These are phyloP conservation scores for Fusarium chaquense DNA, from an alignment of 2,329 filamentous ascomycete genomes.

Conservation along the genomic window DNA sequence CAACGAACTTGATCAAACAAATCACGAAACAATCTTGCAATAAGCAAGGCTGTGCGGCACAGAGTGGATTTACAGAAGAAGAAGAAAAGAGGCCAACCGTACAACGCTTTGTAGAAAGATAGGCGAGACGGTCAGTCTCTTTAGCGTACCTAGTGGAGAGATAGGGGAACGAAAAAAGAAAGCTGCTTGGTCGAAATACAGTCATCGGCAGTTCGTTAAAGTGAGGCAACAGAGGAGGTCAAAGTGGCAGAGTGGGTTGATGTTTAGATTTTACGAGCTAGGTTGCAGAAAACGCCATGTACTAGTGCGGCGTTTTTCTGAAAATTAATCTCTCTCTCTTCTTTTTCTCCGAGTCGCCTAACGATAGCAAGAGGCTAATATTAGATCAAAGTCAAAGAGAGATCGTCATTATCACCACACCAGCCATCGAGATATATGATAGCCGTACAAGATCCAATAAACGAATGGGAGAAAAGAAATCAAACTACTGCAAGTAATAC, in stretches of 20 bases:
- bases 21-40: not conserved
- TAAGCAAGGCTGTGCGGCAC: not conserved
- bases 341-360: constrained; percentile 5
- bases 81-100: not conserved
- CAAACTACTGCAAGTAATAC: constrained; percentile 3
- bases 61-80: not conserved
- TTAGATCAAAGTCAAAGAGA: not conserved
- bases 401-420: not conserved
- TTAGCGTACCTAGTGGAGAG: not conserved
- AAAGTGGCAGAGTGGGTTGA: not conserved
- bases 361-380: constrained; percentile 17
- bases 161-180: not conserved
- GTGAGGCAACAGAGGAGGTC: not conserved
- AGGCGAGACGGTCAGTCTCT: not conserved
- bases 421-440: constrained; percentile 20
- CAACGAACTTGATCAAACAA: not conserved
- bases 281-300: constrained; percentile 31
- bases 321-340: not conserved
- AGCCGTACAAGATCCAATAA: constrained; percentile 4
- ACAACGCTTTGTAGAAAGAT: not conserved
- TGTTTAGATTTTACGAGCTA: constrained; percentile 15
- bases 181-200: constrained; percentile 6
- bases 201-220: constrained; percentile 13
- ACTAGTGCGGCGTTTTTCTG: constrained; percentile 29
- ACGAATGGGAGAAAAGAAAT: not conserved